Evolutionary conservation across 768 basidiomycete species (phyloP), one percentile per base, ranked within the genome.

Genomic region (Suillus ampliporus): DNA sequence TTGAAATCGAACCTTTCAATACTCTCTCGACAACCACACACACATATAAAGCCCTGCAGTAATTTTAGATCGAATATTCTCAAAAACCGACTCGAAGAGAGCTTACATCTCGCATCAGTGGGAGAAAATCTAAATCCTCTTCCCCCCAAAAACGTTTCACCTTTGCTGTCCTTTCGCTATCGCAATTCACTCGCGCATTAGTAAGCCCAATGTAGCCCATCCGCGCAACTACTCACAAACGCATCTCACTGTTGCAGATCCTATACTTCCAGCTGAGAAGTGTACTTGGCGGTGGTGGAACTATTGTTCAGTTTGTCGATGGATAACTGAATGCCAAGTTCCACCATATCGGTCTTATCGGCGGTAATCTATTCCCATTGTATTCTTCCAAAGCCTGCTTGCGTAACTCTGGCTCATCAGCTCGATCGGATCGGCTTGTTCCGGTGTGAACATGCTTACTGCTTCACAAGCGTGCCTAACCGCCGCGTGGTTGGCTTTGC

Each of bases 381-480:
- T 7, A 13, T 51, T 34, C 6, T 31, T 11, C 28, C 10, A 19
- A 51, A 31, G 19, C 28, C 11, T n/a, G 50, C 19, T 31, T 31
- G 31, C 31, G 3, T 6, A 31, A 31, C 31, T 6, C 3, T 54
- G 64, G 8, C 38, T 69, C n/a, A 48, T 69, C 19, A 63, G 61
- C 50, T 63, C 65, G 15, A 57, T 68, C 50, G 6, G 19, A 51
- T 51, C 19, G 34, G 6, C 19, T 17, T 50, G 28, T 19, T 50
- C 10, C 9, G 15, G 23, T 28, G 26, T 31, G 9, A 31, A 31
- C 28, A 50, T 9, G 11, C 50, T 51, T 51, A 51, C 28, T 28
- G 17, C 28, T 19, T 17, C 10, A 51, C 10, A 31, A 11, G 19
- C 6, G 3, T 31, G 6, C 31, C 31, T 31, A 31, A 31, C n/a